Conservation (phyloP, 225 moss, liverwort and hornwort genomes). For the Takakia lepidozioides region DNA sequence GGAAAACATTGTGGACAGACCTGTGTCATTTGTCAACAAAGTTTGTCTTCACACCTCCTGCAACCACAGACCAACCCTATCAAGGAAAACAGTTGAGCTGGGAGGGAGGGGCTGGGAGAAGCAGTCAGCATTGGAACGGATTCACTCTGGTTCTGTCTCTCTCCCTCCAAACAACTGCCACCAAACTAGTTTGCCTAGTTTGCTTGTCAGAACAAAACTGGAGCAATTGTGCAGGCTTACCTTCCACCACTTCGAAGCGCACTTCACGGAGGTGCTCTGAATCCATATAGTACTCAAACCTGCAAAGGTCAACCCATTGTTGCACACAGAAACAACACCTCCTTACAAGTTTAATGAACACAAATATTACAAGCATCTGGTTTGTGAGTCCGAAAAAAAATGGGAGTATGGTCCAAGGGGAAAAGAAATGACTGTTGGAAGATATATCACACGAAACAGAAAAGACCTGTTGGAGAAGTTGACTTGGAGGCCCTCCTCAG, state of each 20-base stretch:
- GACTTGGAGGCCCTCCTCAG: conserved; percentile 55
- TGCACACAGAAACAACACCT: not conserved
- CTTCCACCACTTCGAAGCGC: conserved; percentile 52
- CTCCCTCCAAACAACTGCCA: not conserved
- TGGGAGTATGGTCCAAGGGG: not conserved
- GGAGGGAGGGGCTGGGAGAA: too few relatives aligned
- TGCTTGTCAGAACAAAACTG: not conserved
- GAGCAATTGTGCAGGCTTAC: conserved; percentile 20
- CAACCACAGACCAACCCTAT: not conserved
- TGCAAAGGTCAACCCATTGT: conserved; percentile 25
- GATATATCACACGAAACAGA: not conserved
- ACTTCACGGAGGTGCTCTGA: conserved; percentile 76
- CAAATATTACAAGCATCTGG: not conserved
- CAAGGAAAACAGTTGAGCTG: conserved; percentile 4
- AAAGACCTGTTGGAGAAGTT: conserved; percentile 55
- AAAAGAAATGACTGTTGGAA: not conserved
- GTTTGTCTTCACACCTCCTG: conserved; percentile 70
- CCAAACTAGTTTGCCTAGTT: not conserved
- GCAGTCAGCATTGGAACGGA: not conserved
- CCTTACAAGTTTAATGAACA: not conserved
- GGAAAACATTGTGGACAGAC: too few relatives aligned
- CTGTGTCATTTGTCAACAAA: conserved; percentile 60
- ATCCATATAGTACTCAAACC: conserved; percentile 82
- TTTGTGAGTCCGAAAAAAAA: not conserved
- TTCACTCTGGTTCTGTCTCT: conserved; percentile 3